Evolutionary conservation across 2,329 filamentous ascomycete species (phyloP).

Genomic region (Penicillium oxalicum): DNA sequence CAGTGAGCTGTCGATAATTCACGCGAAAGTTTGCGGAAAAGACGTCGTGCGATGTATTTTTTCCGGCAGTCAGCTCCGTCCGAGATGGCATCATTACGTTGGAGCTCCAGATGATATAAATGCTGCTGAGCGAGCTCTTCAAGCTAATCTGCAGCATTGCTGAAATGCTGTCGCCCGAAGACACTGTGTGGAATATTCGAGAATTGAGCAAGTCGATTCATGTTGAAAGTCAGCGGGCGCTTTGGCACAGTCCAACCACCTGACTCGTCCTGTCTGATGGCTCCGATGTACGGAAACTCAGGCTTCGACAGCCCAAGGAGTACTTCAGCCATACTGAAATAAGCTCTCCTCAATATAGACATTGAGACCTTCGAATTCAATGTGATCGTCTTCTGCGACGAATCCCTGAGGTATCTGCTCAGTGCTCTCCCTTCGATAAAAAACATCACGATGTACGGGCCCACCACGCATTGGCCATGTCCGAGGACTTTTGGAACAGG

Average conservation of each 20-base stretch:
- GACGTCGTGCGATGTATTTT: constrained; percentile 24
- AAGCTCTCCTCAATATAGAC: constrained; percentile 18
- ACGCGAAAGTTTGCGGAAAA: constrained; percentile 19
- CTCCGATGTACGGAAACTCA: constrained; percentile 23
- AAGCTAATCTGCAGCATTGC: constrained; percentile 24
- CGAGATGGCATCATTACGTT: constrained; percentile 25
- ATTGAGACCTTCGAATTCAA: constrained; percentile 15
- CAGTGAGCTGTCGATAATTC: constrained; percentile 14
- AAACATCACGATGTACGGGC: constrained; percentile 22
- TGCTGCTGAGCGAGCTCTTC: constrained; percentile 22
- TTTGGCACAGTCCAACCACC: constrained; percentile 13
- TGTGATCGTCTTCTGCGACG: constrained; percentile 8
- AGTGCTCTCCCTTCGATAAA: constrained; percentile 23
- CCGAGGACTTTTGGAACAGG: constrained; percentile 22
- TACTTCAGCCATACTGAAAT: constrained; percentile 22
- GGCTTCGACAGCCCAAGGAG: constrained; percentile 23
- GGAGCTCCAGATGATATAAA: constrained; percentile 22
- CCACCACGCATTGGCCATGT: constrained; percentile 16
- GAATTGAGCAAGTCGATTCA: constrained; percentile 25
- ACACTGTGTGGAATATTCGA: constrained; percentile 14
- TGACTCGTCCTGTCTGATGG: constrained; percentile 10
- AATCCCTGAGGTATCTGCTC: constrained; percentile 19
- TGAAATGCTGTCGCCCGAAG: constrained; percentile 16
- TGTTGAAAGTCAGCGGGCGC: constrained; percentile 17
- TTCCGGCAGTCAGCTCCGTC: constrained; percentile 20